Percentiles rank a stretch among this genome's conserved stretches.
Evolutionary conservation across 2,329 filamentous ascomycete genomes (phyloP).

Genomic region (Colletotrichum sp.): DNA sequence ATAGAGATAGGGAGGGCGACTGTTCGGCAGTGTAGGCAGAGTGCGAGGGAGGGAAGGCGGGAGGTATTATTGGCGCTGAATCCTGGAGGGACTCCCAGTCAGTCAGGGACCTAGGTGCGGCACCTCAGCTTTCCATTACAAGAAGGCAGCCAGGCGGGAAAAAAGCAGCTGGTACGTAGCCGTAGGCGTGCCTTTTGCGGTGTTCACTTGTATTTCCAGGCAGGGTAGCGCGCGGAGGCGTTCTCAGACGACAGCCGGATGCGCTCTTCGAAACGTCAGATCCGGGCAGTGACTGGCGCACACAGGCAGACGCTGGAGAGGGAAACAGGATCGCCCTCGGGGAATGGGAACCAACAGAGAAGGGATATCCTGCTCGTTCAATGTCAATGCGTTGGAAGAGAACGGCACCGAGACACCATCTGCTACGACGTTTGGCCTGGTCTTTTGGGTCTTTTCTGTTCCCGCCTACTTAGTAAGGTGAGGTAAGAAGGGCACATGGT

Average conservation of each 20-base stretch:
- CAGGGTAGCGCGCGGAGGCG: slow-evolving; percentile 16
- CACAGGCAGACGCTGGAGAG: neutral
- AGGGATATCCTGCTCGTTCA: slow-evolving; percentile 10
- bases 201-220: neutral
- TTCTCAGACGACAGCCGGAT: slow-evolving; percentile 20
- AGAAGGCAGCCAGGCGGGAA: neutral
- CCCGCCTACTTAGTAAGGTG: neutral
- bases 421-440: slow-evolving; percentile 29
- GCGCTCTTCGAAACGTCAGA: slow-evolving; percentile 22
- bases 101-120: neutral
- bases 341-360: neutral
- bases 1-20: slow-evolving; percentile 1
- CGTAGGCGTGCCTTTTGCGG: neutral
- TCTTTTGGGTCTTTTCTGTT: neutral
- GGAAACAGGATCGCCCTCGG: slow-evolving; percentile 14
- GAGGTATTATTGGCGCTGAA: neutral
- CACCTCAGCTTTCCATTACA: neutral
- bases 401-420: slow-evolving; percentile 44
- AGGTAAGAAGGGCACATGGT: neutral
- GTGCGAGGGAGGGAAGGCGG: neutral
- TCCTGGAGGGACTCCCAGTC: neutral
- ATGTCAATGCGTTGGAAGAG: slow-evolving; percentile 20
- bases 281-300: slow-evolving; percentile 6
- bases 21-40: neutral
- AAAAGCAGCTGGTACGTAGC: neutral